Conservation (phyloP, 2,329 filamentous ascomycete genomes). For the Cladosporium colombiae region DNA sequence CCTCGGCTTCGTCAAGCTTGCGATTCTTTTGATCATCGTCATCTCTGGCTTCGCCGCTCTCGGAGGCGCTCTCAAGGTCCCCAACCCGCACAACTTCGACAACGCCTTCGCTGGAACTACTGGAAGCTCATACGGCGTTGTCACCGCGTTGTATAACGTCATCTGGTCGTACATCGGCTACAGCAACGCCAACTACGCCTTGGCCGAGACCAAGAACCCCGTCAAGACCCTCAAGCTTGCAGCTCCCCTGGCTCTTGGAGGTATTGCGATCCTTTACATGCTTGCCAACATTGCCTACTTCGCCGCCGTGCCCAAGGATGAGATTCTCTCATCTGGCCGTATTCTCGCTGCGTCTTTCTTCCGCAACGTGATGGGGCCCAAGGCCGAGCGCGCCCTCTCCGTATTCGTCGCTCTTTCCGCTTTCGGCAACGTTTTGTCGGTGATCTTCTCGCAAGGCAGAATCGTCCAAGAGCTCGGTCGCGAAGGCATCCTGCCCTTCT, state of each 20-base stretch:
- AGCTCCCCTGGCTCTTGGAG: slow-evolving; percentile 61
- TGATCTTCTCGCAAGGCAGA: slow-evolving; percentile 69
- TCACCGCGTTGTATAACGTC: slow-evolving; percentile 71
- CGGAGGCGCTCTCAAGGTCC: slow-evolving; percentile 60
- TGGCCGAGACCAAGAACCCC: slow-evolving; percentile 67
- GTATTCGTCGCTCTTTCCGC: slow-evolving; percentile 69
- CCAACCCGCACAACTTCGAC: slow-evolving; percentile 63
- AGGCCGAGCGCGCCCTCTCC: slow-evolving; percentile 60
- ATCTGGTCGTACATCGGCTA: slow-evolving; percentile 71
- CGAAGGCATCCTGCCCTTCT: slow-evolving; percentile 66
- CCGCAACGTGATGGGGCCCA: slow-evolving; percentile 54
- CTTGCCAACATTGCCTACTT: slow-evolving; percentile 68
- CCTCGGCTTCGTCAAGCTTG: slow-evolving; percentile 66
- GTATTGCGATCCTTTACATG: slow-evolving; percentile 64
- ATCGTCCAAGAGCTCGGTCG: slow-evolving; percentile 67
- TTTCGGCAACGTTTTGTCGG: slow-evolving; percentile 66
- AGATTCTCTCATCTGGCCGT: slow-evolving; percentile 55
- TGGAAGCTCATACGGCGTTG: slow-evolving; percentile 65
- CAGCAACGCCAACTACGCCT: slow-evolving; percentile 67
- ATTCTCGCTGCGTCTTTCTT: slow-evolving; percentile 61
- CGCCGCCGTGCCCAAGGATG: slow-evolving; percentile 58
- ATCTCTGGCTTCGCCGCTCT: slow-evolving; percentile 62
- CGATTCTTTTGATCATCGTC: slow-evolving; percentile 66
- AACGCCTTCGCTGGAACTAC: slow-evolving; percentile 67
- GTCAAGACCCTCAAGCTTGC: slow-evolving; percentile 65